Evolutionary conservation across 371 early-diverging fungal species (phyloP).

Genomic region (Sporodiniella umbellata): DNA sequence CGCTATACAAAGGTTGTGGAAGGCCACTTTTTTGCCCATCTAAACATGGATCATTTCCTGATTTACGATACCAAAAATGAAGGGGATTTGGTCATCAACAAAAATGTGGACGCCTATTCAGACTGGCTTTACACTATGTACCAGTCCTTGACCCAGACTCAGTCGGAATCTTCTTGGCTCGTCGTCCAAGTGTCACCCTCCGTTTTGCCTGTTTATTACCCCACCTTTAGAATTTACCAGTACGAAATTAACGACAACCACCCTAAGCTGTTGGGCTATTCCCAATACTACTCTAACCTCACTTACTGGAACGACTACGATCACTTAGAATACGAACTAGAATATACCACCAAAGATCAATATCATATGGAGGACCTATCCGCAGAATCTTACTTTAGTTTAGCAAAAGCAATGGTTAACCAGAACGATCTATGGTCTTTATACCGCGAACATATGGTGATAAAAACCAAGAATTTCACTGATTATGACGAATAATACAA

Average conservation of each 20-base stretch:
- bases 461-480: slow-evolving; percentile 27
- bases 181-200: slow-evolving; percentile 69
- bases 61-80: slow-evolving; percentile 38
- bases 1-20: slow-evolving; percentile 59
- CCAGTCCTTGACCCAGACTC: slow-evolving; percentile 12
- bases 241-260: slow-evolving; percentile 35
- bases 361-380: slow-evolving; percentile 65
- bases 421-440: slow-evolving; percentile 27
- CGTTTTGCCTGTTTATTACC: slow-evolving; percentile 73
- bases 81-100: slow-evolving; percentile 13
- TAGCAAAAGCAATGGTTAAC: slow-evolving; percentile 48
- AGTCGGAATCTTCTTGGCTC: slow-evolving; percentile 6
- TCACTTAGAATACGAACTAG: slow-evolving; percentile 37
- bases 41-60: slow-evolving; percentile 77
- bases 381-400: slow-evolving; percentile 36
- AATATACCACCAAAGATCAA: slow-evolving; percentile 57
- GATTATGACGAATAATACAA: not conserved
- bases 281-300: slow-evolving; percentile 39
- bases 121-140: slow-evolving; percentile 36
- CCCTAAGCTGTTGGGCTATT: slow-evolving; percentile 28
- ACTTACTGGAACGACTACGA: slow-evolving; percentile 34
- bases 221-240: slow-evolving; percentile 66
- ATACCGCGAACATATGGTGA: slow-evolving; percentile 41
- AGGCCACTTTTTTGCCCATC: slow-evolving; percentile 79
- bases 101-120: slow-evolving; percentile 30